Conservation (phyloP, 768 basidiomycete genomes). For the Tremella yokohamensis region DNA sequence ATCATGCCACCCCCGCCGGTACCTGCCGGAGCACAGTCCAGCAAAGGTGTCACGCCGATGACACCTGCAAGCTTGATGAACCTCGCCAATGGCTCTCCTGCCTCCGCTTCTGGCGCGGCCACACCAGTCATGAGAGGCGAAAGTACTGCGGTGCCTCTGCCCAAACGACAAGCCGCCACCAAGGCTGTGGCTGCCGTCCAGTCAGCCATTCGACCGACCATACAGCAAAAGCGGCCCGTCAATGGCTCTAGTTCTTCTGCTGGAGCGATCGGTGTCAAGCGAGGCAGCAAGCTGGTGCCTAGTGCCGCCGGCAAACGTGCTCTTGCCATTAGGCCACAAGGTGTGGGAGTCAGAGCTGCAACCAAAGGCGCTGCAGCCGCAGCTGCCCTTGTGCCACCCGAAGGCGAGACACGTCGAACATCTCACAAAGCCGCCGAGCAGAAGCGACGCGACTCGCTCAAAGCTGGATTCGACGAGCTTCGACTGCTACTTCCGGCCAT, state of each 20-base stretch:
- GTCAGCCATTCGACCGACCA: not conserved
- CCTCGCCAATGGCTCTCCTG: conserved; percentile 59
- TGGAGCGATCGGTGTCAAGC: conserved; percentile 8
- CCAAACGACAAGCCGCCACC: conserved; percentile 10
- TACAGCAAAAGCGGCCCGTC: not conserved
- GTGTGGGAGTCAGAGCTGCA: conserved; percentile 28
- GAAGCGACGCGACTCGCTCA: conserved; percentile 91
- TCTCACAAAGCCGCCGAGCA: conserved; percentile 91
- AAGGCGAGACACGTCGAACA: conserved; percentile 49
- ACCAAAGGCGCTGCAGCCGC: conserved; percentile 51
- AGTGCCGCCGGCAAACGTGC: conserved; percentile 29
- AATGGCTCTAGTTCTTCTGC: not conserved
- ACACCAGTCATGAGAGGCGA: conserved; percentile 31
- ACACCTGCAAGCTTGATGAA: conserved; percentile 94
- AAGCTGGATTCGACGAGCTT: conserved; percentile 68
- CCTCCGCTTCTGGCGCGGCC: conserved; percentile 28
- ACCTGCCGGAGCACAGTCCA: conserved; percentile 39
- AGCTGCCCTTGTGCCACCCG: conserved; percentile 42
- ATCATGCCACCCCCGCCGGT: conserved; percentile 82
- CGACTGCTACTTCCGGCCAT: conserved; percentile 76
- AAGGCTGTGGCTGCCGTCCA: not conserved
- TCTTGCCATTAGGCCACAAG: conserved; percentile 30
- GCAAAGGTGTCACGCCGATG: conserved; percentile 61
- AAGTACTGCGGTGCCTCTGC: conserved; percentile 55
- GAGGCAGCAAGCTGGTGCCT: conserved; percentile 8